Conservation (phyloP, 2,329 filamentous ascomycete species). For the Aureobasidium sp. region DNA sequence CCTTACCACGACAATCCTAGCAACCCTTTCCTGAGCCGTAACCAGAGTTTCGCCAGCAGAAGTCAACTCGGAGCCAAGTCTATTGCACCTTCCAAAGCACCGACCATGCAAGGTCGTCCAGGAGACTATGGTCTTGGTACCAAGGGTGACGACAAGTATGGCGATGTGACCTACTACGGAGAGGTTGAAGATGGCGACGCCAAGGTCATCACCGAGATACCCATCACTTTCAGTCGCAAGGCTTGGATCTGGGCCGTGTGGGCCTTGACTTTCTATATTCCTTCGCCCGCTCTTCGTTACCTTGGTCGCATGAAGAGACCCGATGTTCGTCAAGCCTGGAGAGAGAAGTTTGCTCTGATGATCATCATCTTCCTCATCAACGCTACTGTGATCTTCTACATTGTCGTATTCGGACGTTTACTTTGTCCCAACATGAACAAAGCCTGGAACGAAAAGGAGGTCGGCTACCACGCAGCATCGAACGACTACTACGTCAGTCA, state of each 20-base stretch:
- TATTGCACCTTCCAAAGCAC: constrained; percentile 48
- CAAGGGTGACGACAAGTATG: constrained; percentile 73
- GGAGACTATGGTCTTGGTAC: constrained; percentile 84
- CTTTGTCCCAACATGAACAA: constrained; percentile 90
- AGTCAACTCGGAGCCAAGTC: constrained; percentile 33
- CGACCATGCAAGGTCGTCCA: constrained; percentile 45
- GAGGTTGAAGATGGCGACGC: constrained; percentile 66
- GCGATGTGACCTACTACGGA: constrained; percentile 62
- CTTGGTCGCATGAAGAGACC: constrained; percentile 94
- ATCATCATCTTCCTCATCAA: constrained; percentile 76
- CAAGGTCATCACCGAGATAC: constrained; percentile 64
- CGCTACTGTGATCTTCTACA: constrained; percentile 78
- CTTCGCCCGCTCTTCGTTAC: constrained; percentile 69
- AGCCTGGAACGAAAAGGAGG: constrained; percentile 67
- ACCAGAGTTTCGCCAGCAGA: constrained; percentile 38
- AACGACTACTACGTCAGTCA: constrained; percentile 82
- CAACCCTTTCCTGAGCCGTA: constrained; percentile 43
- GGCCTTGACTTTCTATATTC: constrained; percentile 88
- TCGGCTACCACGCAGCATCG: constrained; percentile 59
- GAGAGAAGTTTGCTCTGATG: constrained; percentile 83
- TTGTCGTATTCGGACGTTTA: constrained; percentile 73
- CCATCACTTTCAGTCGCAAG: constrained; percentile 55
- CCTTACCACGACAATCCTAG: constrained; percentile 37
- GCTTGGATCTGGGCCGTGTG: constrained; percentile 77
- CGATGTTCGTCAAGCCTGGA: constrained; percentile 94